Base-by-base conservation (phyloP, 2,329 filamentous ascomycete species). In the Verticillium klebahnii region DNA sequence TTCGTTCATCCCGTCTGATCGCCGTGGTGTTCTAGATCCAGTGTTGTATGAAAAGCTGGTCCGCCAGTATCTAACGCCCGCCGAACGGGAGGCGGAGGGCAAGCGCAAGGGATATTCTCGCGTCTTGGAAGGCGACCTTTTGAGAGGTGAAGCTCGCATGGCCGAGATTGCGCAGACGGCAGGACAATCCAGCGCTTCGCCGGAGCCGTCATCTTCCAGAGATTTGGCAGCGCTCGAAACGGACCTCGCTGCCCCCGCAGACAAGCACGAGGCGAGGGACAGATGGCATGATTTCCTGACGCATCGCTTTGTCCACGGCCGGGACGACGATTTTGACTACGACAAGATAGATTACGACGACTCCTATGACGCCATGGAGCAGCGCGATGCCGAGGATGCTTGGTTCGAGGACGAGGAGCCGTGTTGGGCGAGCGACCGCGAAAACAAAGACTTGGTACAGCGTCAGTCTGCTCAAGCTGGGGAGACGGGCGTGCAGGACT, bases 341-440 rank as follows among this genome's bases (percentile, higher is more conserved):
- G 73, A 69, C 1, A 69, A 66, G 2, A 88, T 96, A 5, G 93
- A 97, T 70, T 77, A 78, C 39, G 87, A 90, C 69, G 88, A 92
- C 34, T 87, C 88, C 23, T 88, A 87, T 61, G 92, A 96, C 71
- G 85, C 74, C 72, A 75, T 80, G 74, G 82, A 70, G 79, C 85
- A 78, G 65, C 76, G 80, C n/a, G 87, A 89, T 59, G 78, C 79
- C 15, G 83, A 94, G 73, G 91, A 96, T 40, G 82, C 82, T 23
- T 96, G 91, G 79, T 93, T 96, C 70, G 91, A 93, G 25, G 86
- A 87, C 6, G 89, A 96, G 78, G 88, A 91, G 67, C 89, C 90
- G 0, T 81, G 81, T 57, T 92, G 89, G 84, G 78, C 83, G 34
- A 78, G 79, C 45, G 81, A 79, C 58, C 77, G 75, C 7, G 71